phyloP scores from a whole-genome alignment of 176 grass and related monocot species.

The Avena insularis region DNA sequence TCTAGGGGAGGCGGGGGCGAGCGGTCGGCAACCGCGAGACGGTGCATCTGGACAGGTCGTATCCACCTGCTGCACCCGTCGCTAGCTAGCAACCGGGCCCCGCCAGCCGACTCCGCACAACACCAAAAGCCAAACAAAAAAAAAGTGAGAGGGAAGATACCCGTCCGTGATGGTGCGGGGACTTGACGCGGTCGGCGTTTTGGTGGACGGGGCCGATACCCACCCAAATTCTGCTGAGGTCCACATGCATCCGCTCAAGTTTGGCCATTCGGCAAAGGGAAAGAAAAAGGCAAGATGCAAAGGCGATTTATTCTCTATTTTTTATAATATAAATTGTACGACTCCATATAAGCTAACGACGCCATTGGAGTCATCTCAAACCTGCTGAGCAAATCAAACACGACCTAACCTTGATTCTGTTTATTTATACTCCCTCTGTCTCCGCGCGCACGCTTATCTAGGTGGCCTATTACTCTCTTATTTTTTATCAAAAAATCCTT shows the following conservation, averaged over 20 bases:
- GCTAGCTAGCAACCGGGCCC: background rate
- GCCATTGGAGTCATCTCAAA: background rate
- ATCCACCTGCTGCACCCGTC: background rate
- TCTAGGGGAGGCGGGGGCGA: slow-evolving; percentile 20
- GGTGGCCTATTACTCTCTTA: no score
- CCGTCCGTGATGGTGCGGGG: no score
- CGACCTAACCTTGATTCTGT: background rate
- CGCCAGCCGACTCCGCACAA: no score
- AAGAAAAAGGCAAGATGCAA: background rate
- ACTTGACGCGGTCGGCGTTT: no score
- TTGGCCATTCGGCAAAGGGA: background rate
- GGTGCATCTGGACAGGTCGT: slow-evolving; percentile 41
- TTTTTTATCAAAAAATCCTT: no score
- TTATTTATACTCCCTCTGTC: no score
- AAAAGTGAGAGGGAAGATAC: no score
- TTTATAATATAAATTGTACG: no score
- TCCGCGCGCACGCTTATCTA: no score
- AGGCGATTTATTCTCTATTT: no score
- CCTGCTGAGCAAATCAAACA: background rate
- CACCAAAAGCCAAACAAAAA: no score
- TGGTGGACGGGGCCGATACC: background rate
- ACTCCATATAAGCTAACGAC: background rate
- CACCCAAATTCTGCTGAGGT: background rate
- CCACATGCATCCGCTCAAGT: background rate
- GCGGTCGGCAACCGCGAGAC: background rate